Base-by-base conservation (phyloP, 768 basidiomycete species). In the Mycena venus region DNA sequence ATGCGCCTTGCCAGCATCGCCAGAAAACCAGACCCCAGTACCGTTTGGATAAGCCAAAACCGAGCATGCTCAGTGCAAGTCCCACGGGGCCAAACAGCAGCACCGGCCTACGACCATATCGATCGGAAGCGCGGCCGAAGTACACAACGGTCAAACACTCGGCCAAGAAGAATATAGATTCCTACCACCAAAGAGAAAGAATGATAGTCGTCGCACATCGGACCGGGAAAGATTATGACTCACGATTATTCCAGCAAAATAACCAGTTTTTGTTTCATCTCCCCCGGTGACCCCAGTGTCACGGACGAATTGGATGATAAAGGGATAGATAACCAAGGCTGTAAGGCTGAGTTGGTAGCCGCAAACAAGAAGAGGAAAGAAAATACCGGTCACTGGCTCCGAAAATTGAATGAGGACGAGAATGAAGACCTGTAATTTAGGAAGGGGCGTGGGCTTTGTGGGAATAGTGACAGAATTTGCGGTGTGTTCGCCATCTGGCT, bases 241-340 rank as follows among this genome's bases (percentile, higher is more conserved):
- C 63, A 86, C 87, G 36, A 88, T 79, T 12, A 87, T 77, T 2
- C 87, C 86, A 38, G 84, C 84, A 72, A 84, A 87, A 63, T 88
- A 86, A 4, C 86, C 87, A 4, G 82, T 84, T 61, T 82, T 85
- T 15, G 76, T 72, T 64, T 85, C 85, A 58, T 86, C 83, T 27
- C 85, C 85, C 14, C 77, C 71, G 1, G 85, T 85, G 25, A 86
- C 78, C 0, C 86, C 86, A 10, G 82, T 83, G 58, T 80, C 80
- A 36, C 82, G 76, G 10, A 87, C 81, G 36, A 85, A 82, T 49
- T 85, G 82, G 59, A 83, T 83, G 23, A 85, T 80, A 69, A 86
- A 87, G 1, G 85, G 85, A 61, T 84, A 85, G 42, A 86, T 84
- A 17, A 86, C 86, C 3, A 83, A 82, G 9, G 82, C 80, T 75